Base-by-base conservation (phyloP, 2,329 filamentous ascomycete species). In the Fusarium sp. region DNA sequence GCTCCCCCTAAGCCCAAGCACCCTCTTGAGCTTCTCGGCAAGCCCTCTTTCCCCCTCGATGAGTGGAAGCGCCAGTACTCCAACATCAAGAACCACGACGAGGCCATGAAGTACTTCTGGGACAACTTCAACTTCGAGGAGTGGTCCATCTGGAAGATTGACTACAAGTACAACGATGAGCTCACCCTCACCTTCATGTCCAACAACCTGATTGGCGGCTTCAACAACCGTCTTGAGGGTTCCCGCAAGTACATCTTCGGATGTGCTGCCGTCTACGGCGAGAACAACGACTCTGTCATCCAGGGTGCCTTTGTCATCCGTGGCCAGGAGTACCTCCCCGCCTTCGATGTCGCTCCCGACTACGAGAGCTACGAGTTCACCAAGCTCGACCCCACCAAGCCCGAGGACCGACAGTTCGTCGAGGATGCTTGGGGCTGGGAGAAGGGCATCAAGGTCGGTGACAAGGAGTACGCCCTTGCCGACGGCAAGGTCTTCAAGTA, bases 401-500 rank as follows among this genome's bases (percentile, higher is more conserved):
- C 90, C 65, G 95, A 95, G 85, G 94, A 98, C 90, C 91, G 90
- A 83, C 92, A 93, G 84, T 95, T 94, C 84, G 88, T 99, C 82
- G 92, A 97, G 82, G 92, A 93, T 83, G 89, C 93, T 87, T 99
- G 97, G 97, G 88, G 91, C 74, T 98, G 95, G 94, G 97, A 98
- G 85, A 93, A 94, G 88, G 92, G 94, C 77, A 87, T 95, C 81
- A 87, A 87, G 76, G 90, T 95, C 81, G 86, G 93, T 82, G 96
- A 93, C 88, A 98, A 98, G 93, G 90, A 92, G 83, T 97, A 95
- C 88, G 87, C 91, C 84, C 94, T 93, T 88, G 93, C 93, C 82
- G 93, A 95, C 82, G 97, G 97, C 84, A 98, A 98, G 92, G 95
- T 98, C 85, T 98, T 98, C 94, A 98, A 98, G 91, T 98, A 98